Conservation (phyloP, 2,329 filamentous ascomycete genomes). For the Penicillium italicum region DNA sequence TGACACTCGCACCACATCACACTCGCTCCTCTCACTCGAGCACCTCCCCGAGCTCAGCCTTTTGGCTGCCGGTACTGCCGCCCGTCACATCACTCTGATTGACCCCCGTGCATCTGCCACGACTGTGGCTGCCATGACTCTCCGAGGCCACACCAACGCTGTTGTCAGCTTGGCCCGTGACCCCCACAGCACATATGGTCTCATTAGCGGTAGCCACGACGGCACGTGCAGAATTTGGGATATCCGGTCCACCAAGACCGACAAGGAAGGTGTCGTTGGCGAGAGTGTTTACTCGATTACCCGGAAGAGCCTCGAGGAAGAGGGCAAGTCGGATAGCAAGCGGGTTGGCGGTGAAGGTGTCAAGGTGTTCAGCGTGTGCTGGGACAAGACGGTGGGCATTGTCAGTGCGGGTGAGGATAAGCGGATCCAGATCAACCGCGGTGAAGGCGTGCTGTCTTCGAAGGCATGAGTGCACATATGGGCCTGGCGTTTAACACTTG, state of each 20-base stretch:
- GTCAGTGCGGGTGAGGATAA: slow-evolving; percentile 92
- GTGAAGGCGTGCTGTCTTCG: slow-evolving; percentile 48
- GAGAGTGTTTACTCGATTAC: slow-evolving; percentile 75
- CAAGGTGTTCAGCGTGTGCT: slow-evolving; percentile 85
- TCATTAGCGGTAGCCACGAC: slow-evolving; percentile 87
- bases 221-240: slow-evolving; percentile 95
- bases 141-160: slow-evolving; percentile 79
- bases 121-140: slow-evolving; percentile 79
- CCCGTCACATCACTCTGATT: slow-evolving; percentile 85
- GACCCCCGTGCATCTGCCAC: slow-evolving; percentile 78
- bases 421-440: slow-evolving; percentile 84
- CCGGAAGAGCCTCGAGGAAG: slow-evolving; percentile 66
- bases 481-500: slow-evolving; percentile 30
- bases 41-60: slow-evolving; percentile 65
- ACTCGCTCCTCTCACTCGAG: slow-evolving; percentile 75
- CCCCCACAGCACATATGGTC: slow-evolving; percentile 69
- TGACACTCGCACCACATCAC: slow-evolving; percentile 76
- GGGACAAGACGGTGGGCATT: slow-evolving; percentile 83
- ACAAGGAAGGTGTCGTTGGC: slow-evolving; percentile 56
- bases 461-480: slow-evolving; percentile 28
- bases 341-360: slow-evolving; percentile 72
- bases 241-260: slow-evolving; percentile 65
- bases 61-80: slow-evolving; percentile 72
- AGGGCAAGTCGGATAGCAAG: slow-evolving; percentile 56
- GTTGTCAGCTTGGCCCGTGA: slow-evolving; percentile 58